Conservation (phyloP, 129 eudicot species). For the Silybum marianum region DNA sequence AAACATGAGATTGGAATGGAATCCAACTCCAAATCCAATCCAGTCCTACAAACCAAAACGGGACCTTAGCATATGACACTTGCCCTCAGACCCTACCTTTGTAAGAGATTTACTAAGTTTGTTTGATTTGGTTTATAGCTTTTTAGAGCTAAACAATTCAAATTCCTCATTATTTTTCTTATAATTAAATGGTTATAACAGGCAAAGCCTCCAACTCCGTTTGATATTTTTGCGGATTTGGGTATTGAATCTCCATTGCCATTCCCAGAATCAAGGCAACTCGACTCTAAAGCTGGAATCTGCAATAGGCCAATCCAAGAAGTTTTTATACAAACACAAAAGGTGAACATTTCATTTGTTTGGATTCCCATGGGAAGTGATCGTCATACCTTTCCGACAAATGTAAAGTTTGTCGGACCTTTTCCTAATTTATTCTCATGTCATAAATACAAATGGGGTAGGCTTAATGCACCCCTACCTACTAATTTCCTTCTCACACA, state of each 20-base stretch:
- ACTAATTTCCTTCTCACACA: background rate
- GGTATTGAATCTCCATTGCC: conserved; percentile 38
- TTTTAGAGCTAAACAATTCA: conserved; percentile 1
- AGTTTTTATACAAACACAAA: conserved; percentile 40
- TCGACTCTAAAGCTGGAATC: conserved; percentile 32
- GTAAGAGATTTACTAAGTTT: background rate
- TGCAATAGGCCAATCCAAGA: conserved; percentile 38
- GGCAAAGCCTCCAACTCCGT: conserved; percentile 36
- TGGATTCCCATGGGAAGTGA: background rate
- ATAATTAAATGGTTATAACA: conserved; percentile 28
- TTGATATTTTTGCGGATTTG: conserved; percentile 39
- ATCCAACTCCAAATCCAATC: too few relatives aligned
- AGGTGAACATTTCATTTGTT: conserved; percentile 22
- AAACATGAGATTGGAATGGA: too few relatives aligned
- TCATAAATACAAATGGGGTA: background rate
- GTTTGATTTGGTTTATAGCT: background rate
- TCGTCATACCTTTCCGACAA: background rate
- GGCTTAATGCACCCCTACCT: background rate
- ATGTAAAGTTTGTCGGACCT: background rate
- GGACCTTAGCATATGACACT: background rate
- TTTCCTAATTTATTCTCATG: background rate
- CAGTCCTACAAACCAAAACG: too few relatives aligned
- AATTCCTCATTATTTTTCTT: background rate
- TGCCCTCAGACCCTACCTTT: background rate
- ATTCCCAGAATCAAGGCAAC: conserved; percentile 37